A percentile compares a stretch with the other conserved stretches of the same genome.
phyloP scores from a whole-genome alignment of 306 rosid species.

The Abrus pulchellus region DNA sequence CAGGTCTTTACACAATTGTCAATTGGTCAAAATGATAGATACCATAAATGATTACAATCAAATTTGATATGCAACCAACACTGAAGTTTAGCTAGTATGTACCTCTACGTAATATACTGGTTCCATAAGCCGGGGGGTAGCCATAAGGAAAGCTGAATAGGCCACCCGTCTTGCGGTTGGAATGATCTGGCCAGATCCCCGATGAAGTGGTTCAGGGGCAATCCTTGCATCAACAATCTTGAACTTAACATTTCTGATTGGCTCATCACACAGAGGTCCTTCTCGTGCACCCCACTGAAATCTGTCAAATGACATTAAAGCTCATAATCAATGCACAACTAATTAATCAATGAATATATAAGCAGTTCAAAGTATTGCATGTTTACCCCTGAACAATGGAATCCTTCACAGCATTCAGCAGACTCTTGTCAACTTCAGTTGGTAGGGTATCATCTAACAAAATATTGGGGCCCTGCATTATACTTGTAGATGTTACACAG shows the following conservation, averaged over 20 bases:
- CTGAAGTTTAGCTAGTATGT: conserved; percentile 20
- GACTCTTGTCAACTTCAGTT: conserved; percentile 90
- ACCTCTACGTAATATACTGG: conserved; percentile 97
- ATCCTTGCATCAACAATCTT: conserved; percentile 98
- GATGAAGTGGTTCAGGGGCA: conserved; percentile 90
- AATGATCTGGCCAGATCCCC: conserved; percentile 95
- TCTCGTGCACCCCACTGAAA: conserved; percentile 99
- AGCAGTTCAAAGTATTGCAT: conserved; percentile 13
- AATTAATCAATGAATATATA: conserved; percentile 32
- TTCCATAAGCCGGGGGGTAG: conserved; percentile 98
- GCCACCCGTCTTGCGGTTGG: conserved; percentile 95
- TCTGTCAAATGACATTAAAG: conserved; percentile 58
- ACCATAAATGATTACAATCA: conserved; percentile 19
- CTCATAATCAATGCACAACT: conserved; percentile 17
- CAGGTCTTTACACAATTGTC: background rate
- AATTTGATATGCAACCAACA: conserved; percentile 33
- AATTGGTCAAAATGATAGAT: background rate
- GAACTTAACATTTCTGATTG: conserved; percentile 96
- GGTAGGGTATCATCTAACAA: conserved; percentile 93
- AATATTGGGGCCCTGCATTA: conserved; percentile 92
- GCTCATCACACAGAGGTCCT: conserved; percentile 99
- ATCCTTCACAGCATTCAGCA: conserved; percentile 89
- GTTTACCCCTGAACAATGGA: conserved; percentile 98
- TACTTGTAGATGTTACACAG: conserved; percentile 32
- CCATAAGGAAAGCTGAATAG: conserved; percentile 96